phyloP scores from a whole-genome alignment of 2,329 filamentous ascomycete species.

The Botryotinia narcissicola region DNA sequence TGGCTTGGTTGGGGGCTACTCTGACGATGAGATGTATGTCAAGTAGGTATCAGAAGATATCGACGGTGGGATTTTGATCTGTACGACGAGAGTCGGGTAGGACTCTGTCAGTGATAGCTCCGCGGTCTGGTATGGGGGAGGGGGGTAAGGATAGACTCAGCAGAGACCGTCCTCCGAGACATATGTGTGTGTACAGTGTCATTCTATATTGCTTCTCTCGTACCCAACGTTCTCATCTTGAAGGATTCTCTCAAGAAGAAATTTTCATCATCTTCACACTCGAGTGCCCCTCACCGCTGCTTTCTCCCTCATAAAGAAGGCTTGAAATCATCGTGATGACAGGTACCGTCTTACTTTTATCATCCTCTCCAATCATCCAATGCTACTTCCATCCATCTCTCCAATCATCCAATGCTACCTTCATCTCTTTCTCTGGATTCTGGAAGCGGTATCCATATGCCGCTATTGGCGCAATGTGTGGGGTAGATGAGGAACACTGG shows the following conservation, averaged over 20 bases:
- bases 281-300: neutral
- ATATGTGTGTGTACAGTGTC: neutral
- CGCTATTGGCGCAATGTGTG: neutral
- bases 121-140: neutral
- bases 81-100: neutral
- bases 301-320: neutral
- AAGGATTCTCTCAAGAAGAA: neutral
- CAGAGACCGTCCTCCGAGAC: neutral
- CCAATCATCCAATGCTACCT: neutral
- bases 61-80: neutral
- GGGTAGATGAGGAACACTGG: neutral
- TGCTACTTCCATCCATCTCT: neutral
- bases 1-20: neutral
- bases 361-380: neutral
- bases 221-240: neutral
- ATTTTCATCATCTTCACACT: neutral
- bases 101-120: neutral
- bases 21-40: neutral
- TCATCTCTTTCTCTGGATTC: neutral
- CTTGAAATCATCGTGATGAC: neutral
- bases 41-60: neutral
- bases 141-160: neutral
- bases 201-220: neutral
- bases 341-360: neutral
- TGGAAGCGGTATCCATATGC: neutral